phyloP scores from a whole-genome alignment of 2,329 filamentous ascomycete species.

The Graphium sp. region DNA sequence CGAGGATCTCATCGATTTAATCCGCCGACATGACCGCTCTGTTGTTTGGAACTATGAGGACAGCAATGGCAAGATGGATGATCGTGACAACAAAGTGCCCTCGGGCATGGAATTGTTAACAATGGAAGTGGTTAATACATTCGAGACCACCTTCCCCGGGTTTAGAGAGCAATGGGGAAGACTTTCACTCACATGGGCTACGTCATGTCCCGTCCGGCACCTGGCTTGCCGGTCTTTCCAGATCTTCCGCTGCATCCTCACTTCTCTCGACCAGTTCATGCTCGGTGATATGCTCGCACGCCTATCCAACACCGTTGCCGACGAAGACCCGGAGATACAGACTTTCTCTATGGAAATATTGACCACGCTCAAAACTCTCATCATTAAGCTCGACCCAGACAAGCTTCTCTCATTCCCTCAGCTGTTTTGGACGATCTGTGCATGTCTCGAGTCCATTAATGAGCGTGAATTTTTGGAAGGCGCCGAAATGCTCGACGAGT shows the following conservation, averaged over 20 bases:
- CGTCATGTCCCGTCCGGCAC: slow-evolving; percentile 87
- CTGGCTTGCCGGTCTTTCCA: slow-evolving; percentile 95
- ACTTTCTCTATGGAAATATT: slow-evolving; percentile 97
- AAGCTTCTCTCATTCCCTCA: slow-evolving; percentile 84
- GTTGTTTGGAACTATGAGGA: slow-evolving; percentile 95
- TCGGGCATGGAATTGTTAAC: slow-evolving; percentile 76
- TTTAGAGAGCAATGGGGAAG: slow-evolving; percentile 87
- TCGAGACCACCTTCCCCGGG: slow-evolving; percentile 67
- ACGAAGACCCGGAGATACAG: slow-evolving; percentile 86
- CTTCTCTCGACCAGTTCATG: slow-evolving; percentile 82
- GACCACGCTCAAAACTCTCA: slow-evolving; percentile 83
- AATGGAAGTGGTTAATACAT: slow-evolving; percentile 66
- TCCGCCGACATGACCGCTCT: slow-evolving; percentile 66
- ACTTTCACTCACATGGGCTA: slow-evolving; percentile 85
- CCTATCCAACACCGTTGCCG: slow-evolving; percentile 90
- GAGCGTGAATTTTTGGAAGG: slow-evolving; percentile 89
- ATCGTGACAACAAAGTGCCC: slow-evolving; percentile 65
- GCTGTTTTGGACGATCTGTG: slow-evolving; percentile 94
- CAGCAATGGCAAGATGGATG: slow-evolving; percentile 62
- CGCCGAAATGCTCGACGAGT: slow-evolving; percentile 76
- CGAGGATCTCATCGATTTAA: slow-evolving; percentile 73
- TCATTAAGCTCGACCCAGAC: slow-evolving; percentile 63
- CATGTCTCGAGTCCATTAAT: slow-evolving; percentile 91
- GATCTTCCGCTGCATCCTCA: slow-evolving; percentile 86
- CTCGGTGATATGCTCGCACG: slow-evolving; percentile 91